Base-by-base conservation (phyloP, 208 protist species). In the Phytomonas francai region DNA sequence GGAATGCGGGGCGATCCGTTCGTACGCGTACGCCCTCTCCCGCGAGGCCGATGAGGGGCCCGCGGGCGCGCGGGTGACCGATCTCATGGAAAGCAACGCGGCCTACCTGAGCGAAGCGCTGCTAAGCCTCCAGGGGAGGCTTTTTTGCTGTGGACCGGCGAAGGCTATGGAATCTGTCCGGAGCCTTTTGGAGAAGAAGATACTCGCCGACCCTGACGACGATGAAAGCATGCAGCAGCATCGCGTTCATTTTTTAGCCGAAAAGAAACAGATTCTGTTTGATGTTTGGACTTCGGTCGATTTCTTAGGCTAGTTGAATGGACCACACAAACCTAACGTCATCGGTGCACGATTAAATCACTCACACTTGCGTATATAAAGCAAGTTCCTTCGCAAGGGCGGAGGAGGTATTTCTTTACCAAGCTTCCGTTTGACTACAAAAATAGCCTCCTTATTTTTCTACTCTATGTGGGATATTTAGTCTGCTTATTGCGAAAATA, bases 81-180 rank as follows among this genome's bases (percentile, higher is more conserved):
- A 95, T 68, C 74, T 92, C 8, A 33, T 92, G 39, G 56, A 71
- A 27, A 71, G 60, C 16, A 51, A 87, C 51, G 45, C 70, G 5
- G 66, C 73, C 14, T 39, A 66, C 2, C 2, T 92, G 34, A 59
- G 69, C 6, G 70, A 65, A 31, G 57, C 67, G 33, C 67, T 92
- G 59, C 34, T 76, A 2, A 70, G 80, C 33, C 70, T 45, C 19
- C 59, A 45, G 42, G 81, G 67, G 0, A 69, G 79, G 11, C 14
- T 93, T 51, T 95, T 95, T 74, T 79, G 79, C 7, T 93, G 89
- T 63, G 89, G 89, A 33, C 88, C 88, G 25, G 65, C 76, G 49
- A 72, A 67, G 7, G 80, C 80, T 42, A 61, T 94, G 9, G 73
- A 72, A 58, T 81, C 82, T 42, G 67, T 90, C 19, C 81, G 85